Evolutionary conservation across 441 rosid species (phyloP).

Genomic region (Brassica hybrid): DNA sequence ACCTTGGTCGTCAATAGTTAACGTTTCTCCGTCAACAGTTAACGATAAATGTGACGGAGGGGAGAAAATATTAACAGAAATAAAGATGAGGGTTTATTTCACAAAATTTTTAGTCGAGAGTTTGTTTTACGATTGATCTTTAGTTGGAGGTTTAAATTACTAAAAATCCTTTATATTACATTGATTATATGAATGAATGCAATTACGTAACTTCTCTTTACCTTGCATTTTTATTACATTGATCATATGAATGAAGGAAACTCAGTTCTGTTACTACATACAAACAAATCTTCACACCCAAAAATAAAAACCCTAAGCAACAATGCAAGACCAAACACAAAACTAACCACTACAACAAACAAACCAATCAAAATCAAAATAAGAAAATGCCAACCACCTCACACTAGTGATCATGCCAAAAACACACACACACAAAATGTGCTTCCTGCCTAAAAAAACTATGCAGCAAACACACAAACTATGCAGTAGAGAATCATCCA

Average conservation of each 20-base stretch:
- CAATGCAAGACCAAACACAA: slow-evolving; percentile 16
- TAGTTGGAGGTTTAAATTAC: too few species aligned
- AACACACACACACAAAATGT: slow-evolving; percentile 1
- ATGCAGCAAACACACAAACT: slow-evolving; percentile 27
- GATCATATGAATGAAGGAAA: slow-evolving; percentile 8
- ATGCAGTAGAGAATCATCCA: slow-evolving; percentile 2
- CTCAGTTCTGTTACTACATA: slow-evolving; percentile 24
- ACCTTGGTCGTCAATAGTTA: too few species aligned
- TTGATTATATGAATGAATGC: too few species aligned
- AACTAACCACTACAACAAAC: background rate
- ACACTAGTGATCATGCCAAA: slow-evolving; percentile 7
- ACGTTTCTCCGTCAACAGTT: too few species aligned
- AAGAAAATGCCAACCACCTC: slow-evolving; percentile 13
- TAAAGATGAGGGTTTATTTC: too few species aligned
- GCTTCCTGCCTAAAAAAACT: slow-evolving; percentile 35
- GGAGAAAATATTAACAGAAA: too few species aligned
- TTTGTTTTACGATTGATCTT: too few species aligned
- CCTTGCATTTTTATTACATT: background rate
- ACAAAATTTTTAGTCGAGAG: too few species aligned
- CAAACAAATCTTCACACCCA: slow-evolving; percentile 34
- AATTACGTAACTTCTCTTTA: too few species aligned
- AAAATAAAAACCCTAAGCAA: slow-evolving; percentile 3
- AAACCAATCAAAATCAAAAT: slow-evolving; percentile 26
- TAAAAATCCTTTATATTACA: too few species aligned
- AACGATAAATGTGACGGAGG: too few species aligned